Evolutionary conservation across 2,329 filamentous ascomycete genomes (phyloP).

Genomic region (Calonectria naviculata): DNA sequence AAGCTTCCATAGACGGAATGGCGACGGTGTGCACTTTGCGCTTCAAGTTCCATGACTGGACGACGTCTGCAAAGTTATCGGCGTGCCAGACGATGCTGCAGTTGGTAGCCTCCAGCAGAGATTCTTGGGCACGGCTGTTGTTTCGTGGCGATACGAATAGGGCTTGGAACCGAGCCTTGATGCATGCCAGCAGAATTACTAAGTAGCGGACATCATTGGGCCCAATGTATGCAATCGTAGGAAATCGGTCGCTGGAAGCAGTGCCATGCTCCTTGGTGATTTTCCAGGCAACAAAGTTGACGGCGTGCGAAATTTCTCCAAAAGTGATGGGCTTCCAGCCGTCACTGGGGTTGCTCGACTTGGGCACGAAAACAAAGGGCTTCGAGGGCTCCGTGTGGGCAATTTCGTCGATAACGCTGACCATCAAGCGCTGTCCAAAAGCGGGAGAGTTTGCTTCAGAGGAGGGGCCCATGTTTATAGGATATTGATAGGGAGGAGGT

Average conservation of each 20-base stretch:
- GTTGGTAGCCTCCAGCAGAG: background rate
- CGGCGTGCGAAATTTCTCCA: background rate
- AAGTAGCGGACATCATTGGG: background rate
- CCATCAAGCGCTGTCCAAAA: background rate
- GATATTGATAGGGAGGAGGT: background rate
- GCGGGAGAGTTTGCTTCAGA: background rate
- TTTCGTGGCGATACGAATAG: background rate
- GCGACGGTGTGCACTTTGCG: background rate
- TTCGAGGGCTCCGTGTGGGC: background rate
- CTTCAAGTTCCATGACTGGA: background rate
- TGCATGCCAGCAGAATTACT: background rate
- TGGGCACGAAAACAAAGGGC: background rate
- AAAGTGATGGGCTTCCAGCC: constrained; percentile 1
- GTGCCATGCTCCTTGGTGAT: background rate
- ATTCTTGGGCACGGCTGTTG: background rate
- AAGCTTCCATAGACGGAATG: background rate
- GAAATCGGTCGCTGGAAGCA: background rate
- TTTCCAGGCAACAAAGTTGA: background rate
- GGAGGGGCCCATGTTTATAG: background rate
- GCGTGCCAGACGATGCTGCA: background rate
- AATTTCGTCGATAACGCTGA: background rate
- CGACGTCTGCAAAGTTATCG: background rate
- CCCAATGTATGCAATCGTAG: background rate
- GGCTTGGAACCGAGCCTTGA: background rate
- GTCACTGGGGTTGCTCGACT: background rate